These are phyloP conservation scores for Mayamaea pseudoterrestris DNA, from an alignment of 108 stramenopile species.

Conservation along the genomic window DNA sequence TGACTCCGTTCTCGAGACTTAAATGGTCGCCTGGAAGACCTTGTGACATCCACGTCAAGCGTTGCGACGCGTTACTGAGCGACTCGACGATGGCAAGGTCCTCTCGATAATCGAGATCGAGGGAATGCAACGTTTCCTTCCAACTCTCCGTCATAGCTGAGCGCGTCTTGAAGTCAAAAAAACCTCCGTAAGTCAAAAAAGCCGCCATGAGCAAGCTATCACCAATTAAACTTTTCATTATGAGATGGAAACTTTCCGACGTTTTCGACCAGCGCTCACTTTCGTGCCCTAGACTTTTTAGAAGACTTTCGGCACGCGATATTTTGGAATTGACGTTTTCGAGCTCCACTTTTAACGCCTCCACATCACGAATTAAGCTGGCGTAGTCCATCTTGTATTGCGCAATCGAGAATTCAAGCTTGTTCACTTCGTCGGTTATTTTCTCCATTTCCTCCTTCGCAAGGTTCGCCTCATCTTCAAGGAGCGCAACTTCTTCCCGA, in stretches of 20 bases:
- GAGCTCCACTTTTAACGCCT: slow-evolving; percentile 94
- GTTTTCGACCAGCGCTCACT: slow-evolving; percentile 93
- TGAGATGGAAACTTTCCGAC: slow-evolving; percentile 70
- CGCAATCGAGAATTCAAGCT: slow-evolving; percentile 83
- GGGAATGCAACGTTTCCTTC: slow-evolving; percentile 57
- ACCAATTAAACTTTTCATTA: slow-evolving; percentile 80
- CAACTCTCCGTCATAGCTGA: slow-evolving; percentile 58
- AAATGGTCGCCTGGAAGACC: slow-evolving; percentile 89
- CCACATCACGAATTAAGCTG: slow-evolving; percentile 86
- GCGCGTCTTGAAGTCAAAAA: slow-evolving; percentile 81
- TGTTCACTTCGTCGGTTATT: slow-evolving; percentile 68
- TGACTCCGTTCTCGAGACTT: slow-evolving; percentile 92
- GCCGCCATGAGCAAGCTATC: slow-evolving; percentile 88
- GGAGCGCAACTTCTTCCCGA: slow-evolving; percentile 87
- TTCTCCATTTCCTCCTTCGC: slow-evolving; percentile 64
- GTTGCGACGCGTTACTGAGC: slow-evolving; percentile 76
- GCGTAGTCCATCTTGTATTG: slow-evolving; percentile 96
- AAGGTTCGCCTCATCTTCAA: slow-evolving; percentile 58
- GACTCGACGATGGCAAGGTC: slow-evolving; percentile 84
- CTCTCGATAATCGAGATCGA: slow-evolving; percentile 81
- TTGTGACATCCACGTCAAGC: slow-evolving; percentile 79
- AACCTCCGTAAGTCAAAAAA: slow-evolving; percentile 90
- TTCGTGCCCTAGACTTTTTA: slow-evolving; percentile 88
- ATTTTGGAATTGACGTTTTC: slow-evolving; percentile 82
- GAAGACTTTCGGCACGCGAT: slow-evolving; percentile 82